Evolutionary conservation across 2,329 filamentous ascomycete species (phyloP), one percentile per base, ranked within the genome.

Genomic region (Plenodomus tracheiphilus): DNA sequence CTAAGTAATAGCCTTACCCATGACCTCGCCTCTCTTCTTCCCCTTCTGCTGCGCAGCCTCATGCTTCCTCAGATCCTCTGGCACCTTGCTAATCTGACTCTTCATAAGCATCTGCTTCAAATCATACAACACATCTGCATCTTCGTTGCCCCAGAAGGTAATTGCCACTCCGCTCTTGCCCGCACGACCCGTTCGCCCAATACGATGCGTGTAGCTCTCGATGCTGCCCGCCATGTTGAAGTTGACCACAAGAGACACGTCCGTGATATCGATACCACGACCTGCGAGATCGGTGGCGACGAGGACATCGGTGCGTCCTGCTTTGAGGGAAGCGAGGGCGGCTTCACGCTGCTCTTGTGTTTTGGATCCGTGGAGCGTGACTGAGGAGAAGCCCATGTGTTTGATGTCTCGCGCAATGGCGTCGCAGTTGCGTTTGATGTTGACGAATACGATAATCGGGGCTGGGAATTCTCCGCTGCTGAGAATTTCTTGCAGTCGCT

Each of bases 351-450:
- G 94, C 52, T 97, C 94, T 75, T 99, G 94, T 0, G 93, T 96
- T 75, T 99, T 99, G 77, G 86, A 90, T 55, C 94, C 93, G 76
- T 99, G 94, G 25, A 99, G 78, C 0, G 93, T 97, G 64, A 96
- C 92, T 7, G 88, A 85, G 17, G 85, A 89, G 80, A 91, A 94
- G 62, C 94, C 94, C 85, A 94, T 94, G 43, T 88, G 83, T 69
- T 96, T 94, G 78, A 99, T 94, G 68, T 97, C 93, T 53, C 90
- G 84, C 2, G 93, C 93, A 40, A 99, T 88, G 50, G 91, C 89
- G 71, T 99, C 94, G 77, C 93, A 97, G 77, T 97, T 97, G 63
- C 92, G 89, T 77, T 97, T 97, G 85, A 97, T 97, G 75, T 99
- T 99, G 83, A 99, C 94, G 72, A 99, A 99, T 56, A 99, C 92